Evolutionary conservation across 768 basidiomycete species (phyloP).

Genomic region (Boletus coccyginus): DNA sequence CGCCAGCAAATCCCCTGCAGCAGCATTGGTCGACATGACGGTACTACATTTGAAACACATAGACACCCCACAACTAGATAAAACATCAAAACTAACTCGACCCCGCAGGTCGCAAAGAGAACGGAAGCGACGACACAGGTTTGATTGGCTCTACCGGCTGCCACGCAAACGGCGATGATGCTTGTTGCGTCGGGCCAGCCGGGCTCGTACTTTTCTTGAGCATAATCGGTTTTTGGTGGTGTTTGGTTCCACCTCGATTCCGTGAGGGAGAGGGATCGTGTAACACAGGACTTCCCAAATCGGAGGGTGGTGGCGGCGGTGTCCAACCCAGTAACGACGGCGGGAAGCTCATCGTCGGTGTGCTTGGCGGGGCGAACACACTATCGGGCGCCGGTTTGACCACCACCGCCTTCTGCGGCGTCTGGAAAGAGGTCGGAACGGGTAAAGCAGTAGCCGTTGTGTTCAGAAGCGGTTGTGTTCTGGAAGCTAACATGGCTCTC

Average conservation of each 20-base stretch:
- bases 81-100: constrained; percentile 4
- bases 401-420: constrained; percentile 25
- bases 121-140: constrained; percentile 25
- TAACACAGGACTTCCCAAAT: constrained; percentile 10
- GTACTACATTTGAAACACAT: not conserved
- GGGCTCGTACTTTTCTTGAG: constrained; percentile 27
- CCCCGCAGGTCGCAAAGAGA: constrained; percentile 20
- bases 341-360: constrained; percentile 27
- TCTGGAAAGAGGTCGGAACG: constrained; percentile 26
- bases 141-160: constrained; percentile 22
- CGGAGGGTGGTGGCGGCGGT: constrained; percentile 16
- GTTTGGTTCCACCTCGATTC: constrained; percentile 24
- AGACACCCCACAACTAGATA: not conserved
- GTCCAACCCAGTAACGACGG: constrained; percentile 22
- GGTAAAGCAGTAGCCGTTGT: constrained; percentile 37
- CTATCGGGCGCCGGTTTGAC: constrained; percentile 5
- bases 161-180: constrained; percentile 20
- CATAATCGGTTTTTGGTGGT: constrained; percentile 35
- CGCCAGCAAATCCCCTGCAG: too few relatives aligned
- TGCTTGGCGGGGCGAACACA: constrained; percentile 11
- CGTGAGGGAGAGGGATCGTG: constrained; percentile 23
- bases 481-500: constrained; percentile 55
- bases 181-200: not conserved
- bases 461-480: constrained; percentile 68
- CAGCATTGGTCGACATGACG: too few relatives aligned